These are phyloP conservation scores for Anastatica hierochuntica DNA, from an alignment of 345 rosid species.

Conservation along the genomic window DNA sequence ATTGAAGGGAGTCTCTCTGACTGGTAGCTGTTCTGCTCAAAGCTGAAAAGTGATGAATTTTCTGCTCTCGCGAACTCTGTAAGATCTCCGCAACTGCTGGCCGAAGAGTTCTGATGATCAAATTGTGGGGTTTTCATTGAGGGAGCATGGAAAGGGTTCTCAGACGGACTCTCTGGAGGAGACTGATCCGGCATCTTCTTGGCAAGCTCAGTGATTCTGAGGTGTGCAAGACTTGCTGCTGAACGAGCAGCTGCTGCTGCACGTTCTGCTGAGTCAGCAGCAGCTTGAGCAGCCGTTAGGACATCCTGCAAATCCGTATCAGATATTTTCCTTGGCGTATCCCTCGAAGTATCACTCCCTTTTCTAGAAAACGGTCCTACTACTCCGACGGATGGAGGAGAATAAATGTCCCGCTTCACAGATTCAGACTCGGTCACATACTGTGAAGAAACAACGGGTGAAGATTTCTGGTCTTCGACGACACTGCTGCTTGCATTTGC, in stretches of 20 bases:
- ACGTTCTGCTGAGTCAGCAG: constrained; percentile 83
- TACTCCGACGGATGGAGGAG: constrained; percentile 10
- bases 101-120: constrained; percentile 21
- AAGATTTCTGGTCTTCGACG: constrained; percentile 47
- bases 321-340: constrained; percentile 32
- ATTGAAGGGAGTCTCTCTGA: constrained; percentile 21
- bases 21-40: constrained; percentile 18
- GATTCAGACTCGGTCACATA: constrained; percentile 17
- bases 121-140: constrained; percentile 15
- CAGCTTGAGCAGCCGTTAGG: constrained; percentile 76
- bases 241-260: constrained; percentile 92
- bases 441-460: constrained; percentile 50
- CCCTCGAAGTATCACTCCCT: constrained; percentile 7
- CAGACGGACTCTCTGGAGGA: constrained; percentile 26
- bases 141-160: constrained; percentile 51
- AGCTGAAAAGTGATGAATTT: constrained; percentile 27
- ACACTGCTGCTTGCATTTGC: constrained; percentile 13
- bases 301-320: constrained; percentile 72
- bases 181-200: constrained; percentile 39
- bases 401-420: neutral
- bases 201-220: constrained; percentile 59
- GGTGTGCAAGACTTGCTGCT: constrained; percentile 87
- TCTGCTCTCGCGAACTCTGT: constrained; percentile 18
- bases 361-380: constrained; percentile 5
- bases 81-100: constrained; percentile 46